A percentile compares a stretch with the other conserved stretches of the same genome.
phyloP scores from a whole-genome alignment of 2,329 filamentous ascomycete genomes.

The Daldinia sp. region DNA sequence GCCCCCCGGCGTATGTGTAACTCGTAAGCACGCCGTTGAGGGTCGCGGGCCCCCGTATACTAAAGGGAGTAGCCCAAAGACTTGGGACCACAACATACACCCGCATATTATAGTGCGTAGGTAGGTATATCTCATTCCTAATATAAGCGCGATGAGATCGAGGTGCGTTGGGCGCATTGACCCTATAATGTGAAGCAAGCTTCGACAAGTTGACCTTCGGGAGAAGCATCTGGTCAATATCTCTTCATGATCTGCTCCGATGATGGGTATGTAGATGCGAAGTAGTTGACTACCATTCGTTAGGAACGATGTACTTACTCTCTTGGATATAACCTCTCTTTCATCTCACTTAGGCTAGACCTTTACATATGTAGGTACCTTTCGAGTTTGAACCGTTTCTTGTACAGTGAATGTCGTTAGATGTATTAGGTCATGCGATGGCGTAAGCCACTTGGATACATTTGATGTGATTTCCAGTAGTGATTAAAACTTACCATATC shows the following conservation, averaged over 20 bases:
- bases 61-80: not conserved
- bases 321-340: not conserved
- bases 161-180: not conserved
- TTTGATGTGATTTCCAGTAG: not conserved
- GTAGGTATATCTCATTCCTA: not conserved
- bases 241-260: not conserved
- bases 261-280: not conserved
- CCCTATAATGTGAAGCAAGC: not conserved
- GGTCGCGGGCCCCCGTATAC: not conserved
- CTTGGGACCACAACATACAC: not conserved
- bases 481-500: not conserved
- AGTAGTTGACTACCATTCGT: not conserved
- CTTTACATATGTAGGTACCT: not conserved
- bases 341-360: not conserved
- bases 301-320: not conserved
- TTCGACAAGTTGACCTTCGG: not conserved
- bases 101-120: not conserved
- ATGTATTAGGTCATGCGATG: not conserved
- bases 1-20: slow-evolving; percentile 7
- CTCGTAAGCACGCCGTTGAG: slow-evolving; percentile 8
- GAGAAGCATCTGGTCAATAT: not conserved
- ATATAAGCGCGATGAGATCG: slow-evolving; percentile 1
- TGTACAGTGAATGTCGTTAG: not conserved
- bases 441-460: not conserved
- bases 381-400: not conserved